These are phyloP conservation scores for Paraurostyla sp. DNA, from an alignment of 73 alveolate genomes.

Conservation along the genomic window DNA sequence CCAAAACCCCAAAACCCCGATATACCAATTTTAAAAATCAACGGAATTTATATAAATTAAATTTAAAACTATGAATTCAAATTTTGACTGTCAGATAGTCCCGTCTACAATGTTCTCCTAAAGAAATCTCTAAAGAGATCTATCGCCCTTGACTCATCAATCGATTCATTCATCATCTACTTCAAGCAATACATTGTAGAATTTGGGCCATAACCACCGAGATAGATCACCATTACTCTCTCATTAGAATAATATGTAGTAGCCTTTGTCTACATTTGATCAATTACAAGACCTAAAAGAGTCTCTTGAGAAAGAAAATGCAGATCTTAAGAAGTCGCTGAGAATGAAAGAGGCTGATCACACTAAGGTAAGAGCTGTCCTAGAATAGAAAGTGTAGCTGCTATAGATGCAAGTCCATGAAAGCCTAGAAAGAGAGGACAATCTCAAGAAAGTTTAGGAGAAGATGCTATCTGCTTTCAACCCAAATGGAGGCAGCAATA, in stretches of 20 bases:
- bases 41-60: too few relatives aligned
- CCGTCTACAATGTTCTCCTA: not conserved
- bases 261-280: conserved; percentile 22
- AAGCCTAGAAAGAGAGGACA: conserved; percentile 15
- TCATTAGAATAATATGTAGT: not conserved
- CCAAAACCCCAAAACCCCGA: conserved; percentile 43
- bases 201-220: not conserved
- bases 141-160: conserved; percentile 26
- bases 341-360: conserved; percentile 31
- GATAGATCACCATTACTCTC: not conserved
- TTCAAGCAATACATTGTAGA: not conserved
- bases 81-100: conserved; percentile 25
- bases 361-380: not conserved
- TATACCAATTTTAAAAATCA: not conserved
- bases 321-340: not conserved
- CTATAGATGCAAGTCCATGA: conserved; percentile 17
- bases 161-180: conserved; percentile 6
- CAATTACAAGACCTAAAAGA: not conserved
- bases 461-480: conserved; percentile 38
- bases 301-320: conserved; percentile 25
- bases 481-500: not conserved
- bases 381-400: conserved; percentile 26
- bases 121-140: not conserved
- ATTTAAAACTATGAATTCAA: conserved; percentile 47
- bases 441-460: conserved; percentile 39